Percentiles rank a stretch among this genome's conserved stretches.
These are phyloP conservation scores for Ramaria sp. DNA, from an alignment of 768 basidiomycete genomes.

Conservation along the genomic window DNA sequence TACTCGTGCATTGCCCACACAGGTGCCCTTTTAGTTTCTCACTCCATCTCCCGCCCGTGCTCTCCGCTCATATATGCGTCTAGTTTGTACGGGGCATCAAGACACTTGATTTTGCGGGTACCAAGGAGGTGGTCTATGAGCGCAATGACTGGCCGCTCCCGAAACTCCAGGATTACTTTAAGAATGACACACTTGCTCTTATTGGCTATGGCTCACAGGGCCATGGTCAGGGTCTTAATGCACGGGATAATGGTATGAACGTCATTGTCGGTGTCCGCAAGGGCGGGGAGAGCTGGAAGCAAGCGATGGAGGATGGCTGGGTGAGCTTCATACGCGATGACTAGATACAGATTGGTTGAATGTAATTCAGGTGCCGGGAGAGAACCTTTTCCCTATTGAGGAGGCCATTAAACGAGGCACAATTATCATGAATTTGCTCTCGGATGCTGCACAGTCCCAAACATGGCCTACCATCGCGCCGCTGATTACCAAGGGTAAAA, in stretches of 20 bases:
- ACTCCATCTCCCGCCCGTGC: slow-evolving; percentile 8
- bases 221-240: slow-evolving; percentile 97
- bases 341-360: not conserved
- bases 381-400: slow-evolving; percentile 97
- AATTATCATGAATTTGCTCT: slow-evolving; percentile 99
- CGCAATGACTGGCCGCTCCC: slow-evolving; percentile 95
- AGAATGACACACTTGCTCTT: slow-evolving; percentile 97
- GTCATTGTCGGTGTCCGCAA: slow-evolving; percentile 98
- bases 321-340: slow-evolving; percentile 28
- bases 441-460: slow-evolving; percentile 96
- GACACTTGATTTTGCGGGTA: slow-evolving; percentile 94
- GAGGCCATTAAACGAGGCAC: slow-evolving; percentile 94
- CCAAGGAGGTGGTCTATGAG: slow-evolving; percentile 89
- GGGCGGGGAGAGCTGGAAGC: slow-evolving; percentile 92
- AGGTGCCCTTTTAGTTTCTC: slow-evolving; percentile 23
- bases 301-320: slow-evolving; percentile 95
- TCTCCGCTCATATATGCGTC: slow-evolving; percentile 5
- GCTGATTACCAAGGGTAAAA: slow-evolving; percentile 98
- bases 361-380: slow-evolving; percentile 66
- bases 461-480: slow-evolving; percentile 87
- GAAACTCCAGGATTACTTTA: slow-evolving; percentile 99
- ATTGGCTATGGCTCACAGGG: slow-evolving; percentile 99
- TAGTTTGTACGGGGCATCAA: slow-evolving; percentile 71
- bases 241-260: slow-evolving; percentile 97
- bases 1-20: slow-evolving; percentile 23